These are phyloP conservation scores for Cymodocea nodosa DNA, from an alignment of 116 monocot genomes.

Conservation along the genomic window DNA sequence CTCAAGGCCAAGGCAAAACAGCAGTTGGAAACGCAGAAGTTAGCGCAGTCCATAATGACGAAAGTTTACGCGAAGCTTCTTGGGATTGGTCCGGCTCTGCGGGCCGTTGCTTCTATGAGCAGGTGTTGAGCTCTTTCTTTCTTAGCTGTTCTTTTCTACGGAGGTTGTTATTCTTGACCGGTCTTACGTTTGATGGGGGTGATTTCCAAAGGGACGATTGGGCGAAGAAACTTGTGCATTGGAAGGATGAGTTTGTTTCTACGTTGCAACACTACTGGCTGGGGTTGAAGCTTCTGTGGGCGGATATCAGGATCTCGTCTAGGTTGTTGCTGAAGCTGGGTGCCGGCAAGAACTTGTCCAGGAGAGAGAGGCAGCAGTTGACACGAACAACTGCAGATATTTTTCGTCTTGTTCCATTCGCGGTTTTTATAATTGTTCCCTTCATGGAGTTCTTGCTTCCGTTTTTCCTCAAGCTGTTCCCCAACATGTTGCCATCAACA, in stretches of 20 bases:
- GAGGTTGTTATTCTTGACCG: not conserved
- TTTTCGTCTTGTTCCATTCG: constrained; percentile 88
- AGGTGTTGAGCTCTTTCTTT: constrained; percentile 31
- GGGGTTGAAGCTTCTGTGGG: constrained; percentile 75
- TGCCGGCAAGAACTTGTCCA: constrained; percentile 78
- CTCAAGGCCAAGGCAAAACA: constrained; percentile 86
- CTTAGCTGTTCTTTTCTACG: not conserved
- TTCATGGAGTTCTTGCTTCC: constrained; percentile 98
- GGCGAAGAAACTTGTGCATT: constrained; percentile 70
- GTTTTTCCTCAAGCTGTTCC: constrained; percentile 82
- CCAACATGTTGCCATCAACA: constrained; percentile 96
- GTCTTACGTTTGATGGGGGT: not conserved
- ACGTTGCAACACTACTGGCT: constrained; percentile 94
- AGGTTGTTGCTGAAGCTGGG: constrained; percentile 81
- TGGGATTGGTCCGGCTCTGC: constrained; percentile 85
- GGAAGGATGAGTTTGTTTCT: constrained; percentile 81
- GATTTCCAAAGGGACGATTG: constrained; percentile 70
- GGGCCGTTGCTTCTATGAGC: constrained; percentile 93
- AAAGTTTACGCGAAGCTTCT: constrained; percentile 66
- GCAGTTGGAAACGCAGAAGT: constrained; percentile 46
- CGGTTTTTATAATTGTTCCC: constrained; percentile 90
- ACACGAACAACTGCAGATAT: constrained; percentile 97
- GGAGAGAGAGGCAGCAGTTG: constrained; percentile 85
- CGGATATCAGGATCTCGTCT: constrained; percentile 76
- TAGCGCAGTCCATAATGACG: constrained; percentile 27